Evolutionary conservation across 2,329 filamentous ascomycete genomes (phyloP).

Genomic region (Neofusicoccum ribis): DNA sequence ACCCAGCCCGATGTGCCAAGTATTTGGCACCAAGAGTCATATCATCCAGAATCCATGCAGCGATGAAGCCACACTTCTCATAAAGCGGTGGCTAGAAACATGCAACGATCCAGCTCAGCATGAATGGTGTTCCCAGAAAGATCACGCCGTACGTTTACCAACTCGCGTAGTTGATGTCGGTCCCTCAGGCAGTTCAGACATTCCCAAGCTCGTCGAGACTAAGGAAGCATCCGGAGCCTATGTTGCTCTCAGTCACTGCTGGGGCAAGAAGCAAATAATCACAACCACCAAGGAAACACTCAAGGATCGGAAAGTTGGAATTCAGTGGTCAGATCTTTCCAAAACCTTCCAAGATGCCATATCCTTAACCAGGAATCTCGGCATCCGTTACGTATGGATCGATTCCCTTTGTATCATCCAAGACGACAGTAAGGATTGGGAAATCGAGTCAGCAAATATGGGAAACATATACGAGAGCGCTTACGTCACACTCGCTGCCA

Average conservation of each 20-base stretch:
- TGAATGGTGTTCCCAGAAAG: neutral
- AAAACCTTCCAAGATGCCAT: slow-evolving; percentile 22
- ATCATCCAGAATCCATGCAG: neutral
- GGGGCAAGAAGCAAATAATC: slow-evolving; percentile 27
- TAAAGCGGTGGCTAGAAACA: neutral
- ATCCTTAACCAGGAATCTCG: neutral
- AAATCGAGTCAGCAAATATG: slow-evolving; percentile 9
- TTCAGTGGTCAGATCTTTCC: neutral
- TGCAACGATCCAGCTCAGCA: neutral
- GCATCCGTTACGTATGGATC: slow-evolving; percentile 22
- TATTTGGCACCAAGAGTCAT: neutral
- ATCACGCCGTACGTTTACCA: slow-evolving; percentile 12
- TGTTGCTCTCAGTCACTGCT: slow-evolving; percentile 29
- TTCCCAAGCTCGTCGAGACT: slow-evolving; percentile 18
- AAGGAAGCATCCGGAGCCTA: slow-evolving; percentile 20
- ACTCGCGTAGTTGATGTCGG: slow-evolving; percentile 27
- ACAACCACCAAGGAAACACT: slow-evolving; percentile 24
- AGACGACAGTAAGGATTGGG: slow-evolving; percentile 15
- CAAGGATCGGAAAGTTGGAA: neutral
- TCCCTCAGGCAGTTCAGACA: neutral
- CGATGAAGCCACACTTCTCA: neutral
- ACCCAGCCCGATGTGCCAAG: neutral
- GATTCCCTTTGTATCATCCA: slow-evolving; percentile 24
- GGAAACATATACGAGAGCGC: slow-evolving; percentile 4
- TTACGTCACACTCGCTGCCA: slow-evolving; percentile 10